Evolutionary conservation across 2,329 filamentous ascomycete genomes (phyloP), one percentile per base, ranked within the genome.

Genomic region (Aspergillus sergii): DNA sequence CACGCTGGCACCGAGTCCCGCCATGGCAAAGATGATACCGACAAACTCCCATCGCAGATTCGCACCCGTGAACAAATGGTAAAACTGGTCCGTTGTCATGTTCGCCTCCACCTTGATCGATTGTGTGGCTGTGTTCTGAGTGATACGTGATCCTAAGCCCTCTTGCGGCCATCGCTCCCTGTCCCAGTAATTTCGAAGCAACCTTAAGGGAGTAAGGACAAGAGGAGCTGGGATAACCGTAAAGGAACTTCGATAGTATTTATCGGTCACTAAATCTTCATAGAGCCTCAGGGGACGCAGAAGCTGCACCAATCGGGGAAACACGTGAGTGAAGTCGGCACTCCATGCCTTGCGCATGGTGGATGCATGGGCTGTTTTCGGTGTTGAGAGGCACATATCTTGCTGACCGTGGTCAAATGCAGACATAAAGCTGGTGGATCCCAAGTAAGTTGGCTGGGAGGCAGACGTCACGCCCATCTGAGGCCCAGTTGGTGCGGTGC

Each of bases 41-140:
- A 62, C 50, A 30, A 62, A 59, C 56, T 62, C 60, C 60, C 60
- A 59, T 21, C 60, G 39, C 8, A 62, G 50, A n/a, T 62, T 62
- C n/a, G 16, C 32, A 6, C 60, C 60, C 1, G 55, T 62, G 45
- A 58, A 55, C 3, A 5, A 51, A 16, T 48, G 36, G 46, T 55
- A 62, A 51, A 62, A 62, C 19, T 50, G 34, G 23, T 32, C 46
- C 9, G 60, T n/a, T 21, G 60, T 58, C 46, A 54, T 58, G 16
- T 58, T 34, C 4, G 45, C n/a, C 16, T 48, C 45, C 8, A 62
- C 19, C 8, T 55, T 21, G 21, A 58, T 36, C 45, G n/a, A 28
- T 8, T 58, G 32, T 3, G 45, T 36, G 5, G 45, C 45, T 2
- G 57, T 58, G 30, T 58, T 58, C n/a, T 46, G 57, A 19, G 57